Conservation (phyloP, 2,329 filamentous ascomycete species). For the Alternaria atra region DNA sequence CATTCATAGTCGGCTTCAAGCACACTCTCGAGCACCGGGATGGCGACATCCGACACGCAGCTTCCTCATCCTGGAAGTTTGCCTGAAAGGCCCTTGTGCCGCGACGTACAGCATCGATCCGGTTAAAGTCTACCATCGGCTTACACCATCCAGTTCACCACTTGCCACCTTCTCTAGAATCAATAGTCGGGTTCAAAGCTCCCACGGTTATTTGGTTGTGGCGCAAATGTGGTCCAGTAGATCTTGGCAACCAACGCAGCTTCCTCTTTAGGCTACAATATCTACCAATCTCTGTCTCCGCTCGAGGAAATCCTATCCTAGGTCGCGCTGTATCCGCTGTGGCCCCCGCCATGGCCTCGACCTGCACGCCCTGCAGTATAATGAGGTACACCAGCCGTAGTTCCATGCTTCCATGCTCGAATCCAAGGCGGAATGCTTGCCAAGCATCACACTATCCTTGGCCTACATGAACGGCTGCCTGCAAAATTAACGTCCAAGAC, state of each 20-base stretch:
- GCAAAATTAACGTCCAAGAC: conserved; percentile 23
- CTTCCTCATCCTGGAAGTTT: conserved; percentile 2
- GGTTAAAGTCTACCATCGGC: conserved; percentile 14
- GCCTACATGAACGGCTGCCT: conserved; percentile 23
- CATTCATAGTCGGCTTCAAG: not conserved
- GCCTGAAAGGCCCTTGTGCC: not conserved
- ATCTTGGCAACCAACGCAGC: conserved; percentile 29
- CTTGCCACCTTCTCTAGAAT: conserved; percentile 5
- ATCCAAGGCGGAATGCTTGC: conserved; percentile 23
- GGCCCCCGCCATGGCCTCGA: conserved; percentile 14
- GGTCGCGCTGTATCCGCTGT: conserved; percentile 6
- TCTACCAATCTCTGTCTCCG: conserved; percentile 18
- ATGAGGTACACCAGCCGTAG: conserved; percentile 16
- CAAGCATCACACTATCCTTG: conserved; percentile 22
- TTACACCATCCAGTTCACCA: conserved; percentile 1
- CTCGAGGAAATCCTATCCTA: conserved; percentile 6
- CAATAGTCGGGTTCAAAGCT: conserved; percentile 1
- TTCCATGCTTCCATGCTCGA: conserved; percentile 16
- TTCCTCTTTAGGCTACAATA: conserved; percentile 26
- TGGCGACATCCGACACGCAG: not conserved
- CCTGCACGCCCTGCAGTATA: conserved; percentile 12
- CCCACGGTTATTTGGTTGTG: conserved; percentile 12
- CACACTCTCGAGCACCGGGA: not conserved
- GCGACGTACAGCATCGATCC: not conserved
- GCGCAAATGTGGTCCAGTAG: conserved; percentile 15